phyloP scores from a whole-genome alignment of 192 early-diverging fungal species.

The Backusella australiensis region DNA sequence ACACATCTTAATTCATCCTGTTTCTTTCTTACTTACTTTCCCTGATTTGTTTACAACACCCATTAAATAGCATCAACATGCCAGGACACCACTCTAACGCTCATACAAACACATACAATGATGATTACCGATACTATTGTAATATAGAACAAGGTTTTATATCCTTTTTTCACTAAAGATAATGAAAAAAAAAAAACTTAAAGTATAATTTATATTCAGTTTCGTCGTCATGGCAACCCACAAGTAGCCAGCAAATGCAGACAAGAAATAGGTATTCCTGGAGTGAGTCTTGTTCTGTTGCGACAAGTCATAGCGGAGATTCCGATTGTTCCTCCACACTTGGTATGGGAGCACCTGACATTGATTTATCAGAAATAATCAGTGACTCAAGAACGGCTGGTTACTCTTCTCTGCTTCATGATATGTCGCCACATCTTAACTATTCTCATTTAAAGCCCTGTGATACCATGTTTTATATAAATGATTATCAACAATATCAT shows the following conservation, averaged over 20 bases:
- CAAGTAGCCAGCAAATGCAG: not conserved
- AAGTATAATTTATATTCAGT: not conserved
- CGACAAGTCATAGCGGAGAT: not conserved
- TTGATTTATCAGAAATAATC: slow-evolving; percentile 7
- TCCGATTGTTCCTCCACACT: not conserved
- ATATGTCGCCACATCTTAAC: not conserved
- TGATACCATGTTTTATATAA: not conserved
- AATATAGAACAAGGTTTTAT: slow-evolving; percentile 1
- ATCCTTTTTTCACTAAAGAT: not conserved
- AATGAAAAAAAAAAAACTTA: not conserved
- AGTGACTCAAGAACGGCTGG: not conserved
- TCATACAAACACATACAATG: not conserved
- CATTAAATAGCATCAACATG: not conserved
- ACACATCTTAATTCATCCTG: not conserved
- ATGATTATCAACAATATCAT: not conserved
- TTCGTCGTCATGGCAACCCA: not conserved
- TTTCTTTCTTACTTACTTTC: not conserved
- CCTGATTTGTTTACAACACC: not conserved
- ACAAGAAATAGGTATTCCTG: not conserved
- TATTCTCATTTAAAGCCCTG: not conserved
- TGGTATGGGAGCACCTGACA: slow-evolving; percentile 6
- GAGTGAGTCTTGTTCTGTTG: not conserved
- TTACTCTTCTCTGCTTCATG: not conserved
- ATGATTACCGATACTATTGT: not conserved
- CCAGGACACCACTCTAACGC: not conserved